Evolutionary conservation across 169 alveolate genomes (phyloP).

Genomic region (Plasmodium relictum): DNA sequence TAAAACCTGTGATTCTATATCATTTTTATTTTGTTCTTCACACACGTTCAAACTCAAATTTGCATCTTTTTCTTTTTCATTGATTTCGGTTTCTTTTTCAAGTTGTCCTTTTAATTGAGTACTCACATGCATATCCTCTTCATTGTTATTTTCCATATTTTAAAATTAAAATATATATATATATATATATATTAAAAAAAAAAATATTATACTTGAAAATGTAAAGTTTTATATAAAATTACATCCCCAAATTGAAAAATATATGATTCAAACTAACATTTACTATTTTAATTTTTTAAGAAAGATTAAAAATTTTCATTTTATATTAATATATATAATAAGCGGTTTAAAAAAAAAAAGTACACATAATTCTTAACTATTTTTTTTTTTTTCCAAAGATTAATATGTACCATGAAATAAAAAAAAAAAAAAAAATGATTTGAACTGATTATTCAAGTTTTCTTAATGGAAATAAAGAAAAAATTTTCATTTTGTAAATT

Average conservation of each 20-base stretch:
- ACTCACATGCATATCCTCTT: neutral
- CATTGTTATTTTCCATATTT: neutral
- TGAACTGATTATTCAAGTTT: too few relatives aligned
- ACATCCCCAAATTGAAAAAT: neutral
- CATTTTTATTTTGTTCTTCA: neutral
- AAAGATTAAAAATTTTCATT: too few relatives aligned
- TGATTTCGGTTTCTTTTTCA: neutral
- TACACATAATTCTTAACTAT: too few relatives aligned
- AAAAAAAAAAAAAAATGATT: too few relatives aligned
- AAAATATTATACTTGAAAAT: neutral
- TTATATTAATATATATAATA: too few relatives aligned
- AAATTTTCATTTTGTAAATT: too few relatives aligned
- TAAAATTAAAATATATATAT: neutral
- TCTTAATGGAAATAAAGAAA: too few relatives aligned
- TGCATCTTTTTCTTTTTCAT: neutral
- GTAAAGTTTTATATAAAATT: too few relatives aligned
- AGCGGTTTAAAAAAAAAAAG: too few relatives aligned
- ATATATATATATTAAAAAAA: neutral
- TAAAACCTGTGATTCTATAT: neutral
- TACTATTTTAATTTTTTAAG: too few relatives aligned
- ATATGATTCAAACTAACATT: neutral
- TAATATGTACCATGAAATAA: too few relatives aligned
- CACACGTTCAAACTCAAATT: neutral
- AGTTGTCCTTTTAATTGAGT: neutral
- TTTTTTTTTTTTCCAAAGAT: too few relatives aligned